Conservation (phyloP, 2,329 filamentous ascomycete species). For the Trichoderma aggressivum region DNA sequence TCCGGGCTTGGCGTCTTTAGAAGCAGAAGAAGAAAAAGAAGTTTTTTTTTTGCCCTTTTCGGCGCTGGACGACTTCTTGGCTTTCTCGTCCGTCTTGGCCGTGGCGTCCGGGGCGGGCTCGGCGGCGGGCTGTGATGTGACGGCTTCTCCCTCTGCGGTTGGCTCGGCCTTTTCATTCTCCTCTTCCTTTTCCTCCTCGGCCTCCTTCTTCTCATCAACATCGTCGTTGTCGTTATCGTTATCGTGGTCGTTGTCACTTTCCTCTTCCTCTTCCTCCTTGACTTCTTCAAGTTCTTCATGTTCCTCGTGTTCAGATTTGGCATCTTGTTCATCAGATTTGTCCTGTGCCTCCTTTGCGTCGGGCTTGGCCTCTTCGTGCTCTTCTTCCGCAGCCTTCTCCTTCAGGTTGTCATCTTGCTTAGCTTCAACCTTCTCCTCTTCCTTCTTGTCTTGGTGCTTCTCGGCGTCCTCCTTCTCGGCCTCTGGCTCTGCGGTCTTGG, state of each 20-base stretch:
- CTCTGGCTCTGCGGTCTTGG: constrained; percentile 13
- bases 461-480: constrained; percentile 19
- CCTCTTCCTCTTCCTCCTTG: constrained; percentile 29
- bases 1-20: constrained; percentile 19
- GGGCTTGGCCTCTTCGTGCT: constrained; percentile 24
- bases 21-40: constrained; percentile 17
- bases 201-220: constrained; percentile 20
- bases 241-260: constrained; percentile 23
- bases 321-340: constrained; percentile 16
- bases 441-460: constrained; percentile 15
- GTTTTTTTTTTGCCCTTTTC: constrained; percentile 15
- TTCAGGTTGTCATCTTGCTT: constrained; percentile 9
- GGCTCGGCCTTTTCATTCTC: constrained; percentile 20
- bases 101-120: neutral
- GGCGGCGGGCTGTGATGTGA: constrained; percentile 6
- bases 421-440: constrained; percentile 12
- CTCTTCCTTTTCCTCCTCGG: constrained; percentile 23
- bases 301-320: constrained; percentile 19
- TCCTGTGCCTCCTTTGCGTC: constrained; percentile 21
- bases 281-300: constrained; percentile 27
- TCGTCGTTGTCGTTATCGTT: constrained; percentile 28
- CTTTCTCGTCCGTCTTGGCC: constrained; percentile 1
- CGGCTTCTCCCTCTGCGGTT: neutral
- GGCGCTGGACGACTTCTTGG: constrained; percentile 6
- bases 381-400: constrained; percentile 12